Evolutionary conservation across 495 filamentous ascomycete species (phyloP).

Genomic region (Aeminium ludgeri): DNA sequence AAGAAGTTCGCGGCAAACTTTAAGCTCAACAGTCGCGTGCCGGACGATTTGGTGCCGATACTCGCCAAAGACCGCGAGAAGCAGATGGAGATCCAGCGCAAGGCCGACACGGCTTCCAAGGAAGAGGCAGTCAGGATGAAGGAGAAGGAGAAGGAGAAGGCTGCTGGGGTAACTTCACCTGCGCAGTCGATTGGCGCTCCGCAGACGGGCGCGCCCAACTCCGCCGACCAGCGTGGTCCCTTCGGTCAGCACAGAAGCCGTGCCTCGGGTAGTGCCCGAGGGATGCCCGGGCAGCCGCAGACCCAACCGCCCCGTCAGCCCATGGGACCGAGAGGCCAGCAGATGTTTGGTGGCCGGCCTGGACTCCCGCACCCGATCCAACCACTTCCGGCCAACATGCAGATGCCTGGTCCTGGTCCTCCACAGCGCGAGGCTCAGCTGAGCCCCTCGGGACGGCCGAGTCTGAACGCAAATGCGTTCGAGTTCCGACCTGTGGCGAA

Average conservation of each 20-base stretch:
- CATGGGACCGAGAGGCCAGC: too few species aligned
- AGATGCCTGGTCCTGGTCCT: constrained; percentile 18
- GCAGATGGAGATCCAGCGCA: constrained; percentile 81
- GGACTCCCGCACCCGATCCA: not conserved
- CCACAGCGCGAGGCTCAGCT: constrained; percentile 15
- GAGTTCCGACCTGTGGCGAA: constrained; percentile 70
- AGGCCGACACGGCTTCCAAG: constrained; percentile 33
- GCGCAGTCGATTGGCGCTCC: constrained; percentile 7
- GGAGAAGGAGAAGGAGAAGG: constrained; percentile 43
- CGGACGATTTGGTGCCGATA: constrained; percentile 80
- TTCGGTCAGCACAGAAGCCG: not conserved
- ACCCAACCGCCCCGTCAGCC: not conserved
- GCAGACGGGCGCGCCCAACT: constrained; percentile 11
- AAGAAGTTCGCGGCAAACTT: constrained; percentile 90
- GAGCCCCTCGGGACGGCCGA: constrained; percentile 16
- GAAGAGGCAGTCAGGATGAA: constrained; percentile 18
- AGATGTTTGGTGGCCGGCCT: too few species aligned
- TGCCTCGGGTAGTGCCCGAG: not conserved
- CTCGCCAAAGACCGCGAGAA: constrained; percentile 88
- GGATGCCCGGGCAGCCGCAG: not conserved
- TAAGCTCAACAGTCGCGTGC: constrained; percentile 81
- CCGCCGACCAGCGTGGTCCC: constrained; percentile 10
- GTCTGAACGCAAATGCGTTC: constrained; percentile 42
- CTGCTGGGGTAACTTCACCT: constrained; percentile 25
- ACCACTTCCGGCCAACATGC: constrained; percentile 1